Evolutionary conservation across 2,329 filamentous ascomycete species (phyloP).

Genomic region (Colletotrichum eremochloae): DNA sequence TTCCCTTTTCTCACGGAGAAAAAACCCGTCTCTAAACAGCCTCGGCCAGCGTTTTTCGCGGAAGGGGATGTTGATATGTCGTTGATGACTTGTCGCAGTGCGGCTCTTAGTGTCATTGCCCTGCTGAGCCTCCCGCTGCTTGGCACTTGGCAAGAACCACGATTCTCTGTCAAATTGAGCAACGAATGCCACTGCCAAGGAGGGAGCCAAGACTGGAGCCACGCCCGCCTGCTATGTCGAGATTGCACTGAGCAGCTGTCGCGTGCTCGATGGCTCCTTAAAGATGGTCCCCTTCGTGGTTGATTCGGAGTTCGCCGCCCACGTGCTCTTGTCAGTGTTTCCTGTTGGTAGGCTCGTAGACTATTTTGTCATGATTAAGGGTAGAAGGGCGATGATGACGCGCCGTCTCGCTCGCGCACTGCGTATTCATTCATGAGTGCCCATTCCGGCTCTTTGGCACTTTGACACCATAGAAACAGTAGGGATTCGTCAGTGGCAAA

Average conservation of each 20-base stretch:
- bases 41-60: too few species aligned
- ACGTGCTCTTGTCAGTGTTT: conserved; percentile 22
- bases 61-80: background rate
- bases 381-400: conserved; percentile 5
- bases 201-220: conserved; percentile 24
- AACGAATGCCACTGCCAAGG: conserved; percentile 32
- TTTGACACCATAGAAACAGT: background rate
- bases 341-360: conserved; percentile 19
- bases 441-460: background rate
- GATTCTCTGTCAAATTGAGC: background rate
- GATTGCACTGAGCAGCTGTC: conserved; percentile 28
- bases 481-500: background rate
- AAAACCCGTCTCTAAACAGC: too few species aligned
- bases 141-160: conserved; percentile 37
- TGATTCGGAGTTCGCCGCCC: background rate
- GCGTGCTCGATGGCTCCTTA: conserved; percentile 34
- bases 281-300: background rate
- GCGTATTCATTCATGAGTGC: background rate
- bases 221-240: conserved; percentile 11
- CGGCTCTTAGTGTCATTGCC: conserved; percentile 2
- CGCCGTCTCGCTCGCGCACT: background rate
- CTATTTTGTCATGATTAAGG: background rate
- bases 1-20: background rate
- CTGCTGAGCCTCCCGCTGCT: conserved; percentile 34
- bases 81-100: conserved; percentile 21